Evolutionary conservation across 805 yeast genomes (phyloP), one percentile per base, ranked within the genome.

Genomic region (Starmerella scarabaei): DNA sequence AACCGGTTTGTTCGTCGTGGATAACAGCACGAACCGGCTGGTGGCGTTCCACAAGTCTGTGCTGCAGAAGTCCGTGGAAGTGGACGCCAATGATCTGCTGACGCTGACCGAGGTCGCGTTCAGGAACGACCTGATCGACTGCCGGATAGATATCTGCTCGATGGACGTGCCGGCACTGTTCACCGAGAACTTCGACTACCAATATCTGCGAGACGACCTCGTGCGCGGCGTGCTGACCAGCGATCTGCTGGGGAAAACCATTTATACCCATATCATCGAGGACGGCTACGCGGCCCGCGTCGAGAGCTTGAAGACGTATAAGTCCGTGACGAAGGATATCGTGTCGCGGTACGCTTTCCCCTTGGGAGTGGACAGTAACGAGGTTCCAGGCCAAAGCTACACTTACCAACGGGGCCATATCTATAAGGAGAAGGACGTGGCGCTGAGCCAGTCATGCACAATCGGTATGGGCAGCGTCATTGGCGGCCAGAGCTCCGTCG

Each of bases 111-210:
- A 73, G 33, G 76, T 91, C 50, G 71, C 72, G 8, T 67, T 91
- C 42, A 73, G 95, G 56, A 91, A 91, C 59, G 97, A 91, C 60
- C 71, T 91, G 48, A 86, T 91, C 43, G 98, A 91, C 64, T 91
- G 98, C 59, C 91, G 81, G 57, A 85, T 91, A 40, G 98, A 91
- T 62, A 84, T 91, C 45, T 91, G 98, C 61, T 71, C 96, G 5
- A 84, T 93, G 2, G 84, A 78, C 49, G 95, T 91, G 9, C 96
- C 96, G 1, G 91, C 93, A 14, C 78, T 88, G 45, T 91, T 88
- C 64, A 93, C 84, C 53, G 98, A 91, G 55, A 88, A 91, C 59
- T 91, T 91, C 53, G 98, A 91, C 63, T 91, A 86, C 59, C 95
- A 88, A 59, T 66, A 73, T 38, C 65, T 88, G 47, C 72, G 98